Conservation (phyloP, 176 grass and related monocot species). For the Phoenix dactylifera region DNA sequence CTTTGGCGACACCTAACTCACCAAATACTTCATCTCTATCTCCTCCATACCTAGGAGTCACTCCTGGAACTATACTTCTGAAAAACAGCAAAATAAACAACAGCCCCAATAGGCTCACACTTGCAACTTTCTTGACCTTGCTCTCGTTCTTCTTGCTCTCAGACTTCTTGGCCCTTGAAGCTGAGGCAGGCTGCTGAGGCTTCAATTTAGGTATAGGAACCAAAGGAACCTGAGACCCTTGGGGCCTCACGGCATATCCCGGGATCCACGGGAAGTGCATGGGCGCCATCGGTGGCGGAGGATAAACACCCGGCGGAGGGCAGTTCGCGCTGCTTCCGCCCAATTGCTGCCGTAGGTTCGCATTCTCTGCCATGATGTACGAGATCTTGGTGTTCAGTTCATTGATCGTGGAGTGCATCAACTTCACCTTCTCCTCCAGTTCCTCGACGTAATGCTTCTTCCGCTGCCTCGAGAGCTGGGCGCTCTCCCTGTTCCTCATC, state of each 20-base stretch:
- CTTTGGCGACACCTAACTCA: constrained; percentile 6
- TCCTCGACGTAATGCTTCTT: constrained; percentile 90
- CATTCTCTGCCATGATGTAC: constrained; percentile 65
- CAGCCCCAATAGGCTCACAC: constrained; percentile 78
- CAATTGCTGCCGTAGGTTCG: constrained; percentile 56
- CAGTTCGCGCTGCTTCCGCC: constrained; percentile 29
- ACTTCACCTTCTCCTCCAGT: constrained; percentile 84
- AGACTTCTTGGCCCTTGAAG: constrained; percentile 40
- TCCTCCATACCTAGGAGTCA: constrained; percentile 46
- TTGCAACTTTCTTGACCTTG: constrained; percentile 82
- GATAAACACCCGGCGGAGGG: constrained; percentile 40
- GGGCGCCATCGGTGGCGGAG: constrained; percentile 19
- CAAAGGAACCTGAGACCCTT: constrained; percentile 62
- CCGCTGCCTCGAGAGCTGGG: constrained; percentile 87
- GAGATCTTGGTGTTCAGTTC: constrained; percentile 84
- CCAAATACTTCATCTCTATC: background rate
- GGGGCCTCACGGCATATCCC: constrained; percentile 61
- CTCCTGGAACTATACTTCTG: constrained; percentile 42
- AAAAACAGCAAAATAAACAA: constrained; percentile 48
- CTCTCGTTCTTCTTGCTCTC: constrained; percentile 57
- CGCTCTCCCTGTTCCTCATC: constrained; percentile 87
- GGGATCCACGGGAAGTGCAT: constrained; percentile 88
- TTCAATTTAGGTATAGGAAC: constrained; percentile 87
- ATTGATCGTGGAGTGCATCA: constrained; percentile 78
- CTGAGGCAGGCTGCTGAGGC: constrained; percentile 34